Base-by-base conservation (phyloP, 2,329 filamentous ascomycete species). In the Fusarium sp. region DNA sequence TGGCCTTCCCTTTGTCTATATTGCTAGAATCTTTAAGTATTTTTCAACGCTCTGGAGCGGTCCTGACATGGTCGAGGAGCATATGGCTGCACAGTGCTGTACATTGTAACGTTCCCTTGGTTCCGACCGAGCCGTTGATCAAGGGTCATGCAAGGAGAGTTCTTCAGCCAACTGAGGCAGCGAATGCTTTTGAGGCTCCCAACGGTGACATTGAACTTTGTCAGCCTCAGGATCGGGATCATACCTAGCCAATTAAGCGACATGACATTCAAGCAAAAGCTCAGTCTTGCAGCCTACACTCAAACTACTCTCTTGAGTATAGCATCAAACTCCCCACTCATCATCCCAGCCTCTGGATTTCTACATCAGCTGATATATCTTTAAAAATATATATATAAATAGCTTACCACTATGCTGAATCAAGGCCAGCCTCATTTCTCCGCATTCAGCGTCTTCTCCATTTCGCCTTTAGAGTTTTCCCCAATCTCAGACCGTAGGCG, bases 1-100 rank as follows among this genome's bases (percentile, higher is more conserved):
- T 22, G 0, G 3, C 20, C 5, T 13, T 22, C 17, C 3, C 12
- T 20, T 29, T n/a, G 1, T 11, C 8, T 29, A 1, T 15, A 15
- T 29, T 46, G 4, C 13, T n/a, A 5, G 5, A 29, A 14, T 4
- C 11, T 17, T 22, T 0, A 10, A 22, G 2, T 18, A 8, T 33
- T 13, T 49, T 4, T 14, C 3, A 1, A 25, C 25, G 25, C 25
- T 25, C 25, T 25, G 5, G 25, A 5, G 25, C 25, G 25, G 25
- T 25, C 25, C 25, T 25, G 5, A 25, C 25, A 25, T 25, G 25
- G 25, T 25, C 25, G 25, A 25, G 25, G 25, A 25, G 25, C 25
- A 25, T 25, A 25, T 25, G 25, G 25, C 29, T 33, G 20, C n/a
- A 18, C 4, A 15, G 11, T 33, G 20, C 10, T 7, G 22, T 7